Evolutionary conservation across 176 grass and related monocot genomes (phyloP), one percentile per base, ranked within the genome.

Genomic region (Metroxylon sagu): DNA sequence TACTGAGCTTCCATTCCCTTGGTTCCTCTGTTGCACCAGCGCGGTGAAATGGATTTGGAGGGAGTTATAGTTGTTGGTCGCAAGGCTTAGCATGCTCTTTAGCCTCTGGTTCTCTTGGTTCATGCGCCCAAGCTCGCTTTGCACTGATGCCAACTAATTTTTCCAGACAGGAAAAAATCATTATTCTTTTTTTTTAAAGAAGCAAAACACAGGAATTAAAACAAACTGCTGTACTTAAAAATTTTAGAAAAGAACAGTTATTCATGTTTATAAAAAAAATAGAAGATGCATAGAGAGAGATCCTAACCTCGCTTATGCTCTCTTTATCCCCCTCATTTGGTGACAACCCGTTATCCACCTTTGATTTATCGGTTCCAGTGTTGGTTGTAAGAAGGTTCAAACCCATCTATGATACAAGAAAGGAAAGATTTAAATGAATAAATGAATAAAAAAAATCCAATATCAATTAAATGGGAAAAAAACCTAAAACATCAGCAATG

Each of bases 81-180:
- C 87, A 62, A 90, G 87, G 53, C 60, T 60, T 15, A 96, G 73
- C 78, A 88, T 85, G 54, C 54, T 83, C 25, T 60, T 80, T 50
- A 96, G 76, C 17, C 78, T 78, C 62, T 96, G 83, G 76, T 96
- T 96, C 83, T 96, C 92, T 59, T 96, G 80, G 39, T 85, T 90
- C 83, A 96, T 80, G 25, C 87, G 84, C 1, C 49, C 62, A 5
- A 96, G 66, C 72, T 96, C 87, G 26, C 75, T 72, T 72, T 87
- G 74, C 87, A 90, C 72, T 50, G 29, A 65, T 3, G 74, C 71
- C 1, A 87, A 19, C 91, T 96, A 80, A 5, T 28, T 43, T 35
- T 43, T 12, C 10, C 12, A 3, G 31, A 43, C 10, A 43, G 8
- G 35, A 2, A 43, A 12, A 43, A 43, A 29, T 29, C 10, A 43